These are phyloP conservation scores for Crithidia fasciculata DNA, from an alignment of 208 protist species.

Conservation along the genomic window DNA sequence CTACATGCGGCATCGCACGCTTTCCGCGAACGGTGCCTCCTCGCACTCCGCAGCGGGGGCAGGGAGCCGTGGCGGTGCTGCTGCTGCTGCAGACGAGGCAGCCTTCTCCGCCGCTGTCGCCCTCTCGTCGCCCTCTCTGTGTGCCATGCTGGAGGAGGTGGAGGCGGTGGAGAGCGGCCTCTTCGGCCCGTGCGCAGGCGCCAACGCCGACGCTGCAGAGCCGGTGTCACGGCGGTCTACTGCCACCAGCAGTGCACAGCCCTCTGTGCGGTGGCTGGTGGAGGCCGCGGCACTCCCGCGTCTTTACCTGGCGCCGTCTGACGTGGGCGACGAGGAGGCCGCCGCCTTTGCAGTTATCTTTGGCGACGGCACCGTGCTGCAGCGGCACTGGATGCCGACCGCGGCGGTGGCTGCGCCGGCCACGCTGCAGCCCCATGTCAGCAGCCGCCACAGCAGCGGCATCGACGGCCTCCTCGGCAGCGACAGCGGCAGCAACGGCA, in stretches of 20 bases:
- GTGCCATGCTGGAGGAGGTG: conserved; percentile 30
- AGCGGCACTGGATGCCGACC: conserved; percentile 41
- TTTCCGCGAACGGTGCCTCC: background rate
- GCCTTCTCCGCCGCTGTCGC: conserved; percentile 4
- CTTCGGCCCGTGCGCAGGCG: background rate
- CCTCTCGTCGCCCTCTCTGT: conserved; percentile 28
- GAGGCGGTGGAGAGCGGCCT: conserved; percentile 26
- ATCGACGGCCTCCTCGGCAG: background rate
- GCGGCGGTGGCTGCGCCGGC: background rate
- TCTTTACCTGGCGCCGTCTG: conserved; percentile 60
- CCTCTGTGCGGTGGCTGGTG: conserved; percentile 64
- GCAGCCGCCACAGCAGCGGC: background rate
- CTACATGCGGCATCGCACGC: conserved; percentile 14
- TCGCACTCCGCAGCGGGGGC: background rate
- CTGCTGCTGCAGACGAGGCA: background rate
- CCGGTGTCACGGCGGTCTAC: no score
- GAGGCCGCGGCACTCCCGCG: conserved; percentile 74
- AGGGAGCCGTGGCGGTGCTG: background rate
- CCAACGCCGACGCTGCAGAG: background rate
- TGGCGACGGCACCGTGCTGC: conserved; percentile 76
- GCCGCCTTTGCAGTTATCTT: conserved; percentile 68
- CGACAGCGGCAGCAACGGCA: background rate
- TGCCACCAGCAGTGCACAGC: background rate
- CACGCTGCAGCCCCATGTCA: background rate
- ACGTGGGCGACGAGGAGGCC: background rate